Conservation (phyloP, 371 early-diverging fungal genomes). For the Cokeromyces recurvatus region DNA sequence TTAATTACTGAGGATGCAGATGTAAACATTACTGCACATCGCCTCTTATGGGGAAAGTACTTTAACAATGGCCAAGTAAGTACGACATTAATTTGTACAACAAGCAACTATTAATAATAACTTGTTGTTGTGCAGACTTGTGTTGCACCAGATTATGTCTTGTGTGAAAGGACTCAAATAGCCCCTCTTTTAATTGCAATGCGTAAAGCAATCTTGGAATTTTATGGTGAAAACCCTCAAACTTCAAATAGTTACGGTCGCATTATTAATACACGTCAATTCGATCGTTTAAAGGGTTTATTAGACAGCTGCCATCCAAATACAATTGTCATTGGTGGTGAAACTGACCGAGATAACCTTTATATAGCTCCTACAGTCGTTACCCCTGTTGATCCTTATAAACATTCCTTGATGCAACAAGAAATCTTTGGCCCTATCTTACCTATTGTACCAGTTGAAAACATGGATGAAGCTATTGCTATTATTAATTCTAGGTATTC, state of each 20-base stretch:
- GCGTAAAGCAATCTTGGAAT: slow-evolving; percentile 38
- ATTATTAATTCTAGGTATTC: slow-evolving; percentile 27
- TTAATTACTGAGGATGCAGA: slow-evolving; percentile 69
- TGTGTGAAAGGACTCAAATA: slow-evolving; percentile 52
- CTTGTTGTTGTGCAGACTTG: slow-evolving; percentile 52
- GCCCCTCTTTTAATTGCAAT: slow-evolving; percentile 50
- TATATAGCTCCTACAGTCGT: slow-evolving; percentile 71
- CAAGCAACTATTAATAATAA: background rate
- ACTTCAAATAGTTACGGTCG: slow-evolving; percentile 56
- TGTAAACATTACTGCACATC: slow-evolving; percentile 58
- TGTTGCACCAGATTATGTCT: slow-evolving; percentile 83
- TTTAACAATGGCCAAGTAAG: slow-evolving; percentile 80
- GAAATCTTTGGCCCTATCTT: slow-evolving; percentile 83
- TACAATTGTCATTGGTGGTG: slow-evolving; percentile 50
- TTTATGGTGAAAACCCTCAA: slow-evolving; percentile 49
- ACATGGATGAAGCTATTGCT: slow-evolving; percentile 71
- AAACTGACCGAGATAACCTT: slow-evolving; percentile 48
- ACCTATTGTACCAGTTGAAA: slow-evolving; percentile 63
- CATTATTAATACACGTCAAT: slow-evolving; percentile 68
- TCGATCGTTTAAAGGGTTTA: slow-evolving; percentile 57
- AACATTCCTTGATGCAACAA: slow-evolving; percentile 61
- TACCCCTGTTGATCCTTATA: slow-evolving; percentile 44
- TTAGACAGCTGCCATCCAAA: slow-evolving; percentile 46
- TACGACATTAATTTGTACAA: background rate
- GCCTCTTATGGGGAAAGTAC: slow-evolving; percentile 79